Evolutionary conservation across 495 filamentous ascomycete genomes (phyloP).

Genomic region (Podospora pseudoanserina): DNA sequence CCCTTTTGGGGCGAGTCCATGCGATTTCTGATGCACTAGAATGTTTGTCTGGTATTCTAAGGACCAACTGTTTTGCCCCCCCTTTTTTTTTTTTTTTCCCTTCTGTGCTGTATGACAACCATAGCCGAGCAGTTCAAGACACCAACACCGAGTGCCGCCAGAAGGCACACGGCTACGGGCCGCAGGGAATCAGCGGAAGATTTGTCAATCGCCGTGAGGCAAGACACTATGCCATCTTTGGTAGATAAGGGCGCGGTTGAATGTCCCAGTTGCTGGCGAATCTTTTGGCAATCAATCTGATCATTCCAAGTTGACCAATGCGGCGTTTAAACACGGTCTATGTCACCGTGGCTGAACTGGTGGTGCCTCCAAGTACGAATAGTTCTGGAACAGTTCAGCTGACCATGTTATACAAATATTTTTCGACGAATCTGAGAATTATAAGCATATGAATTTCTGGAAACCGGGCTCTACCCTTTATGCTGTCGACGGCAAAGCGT

Average conservation of each 20-base stretch:
- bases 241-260: background rate
- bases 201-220: background rate
- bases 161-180: background rate
- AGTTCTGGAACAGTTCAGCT: background rate
- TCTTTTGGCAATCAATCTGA: background rate
- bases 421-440: background rate
- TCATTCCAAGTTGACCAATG: no score
- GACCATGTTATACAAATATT: background rate
- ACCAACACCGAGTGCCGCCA: background rate
- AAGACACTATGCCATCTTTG: background rate
- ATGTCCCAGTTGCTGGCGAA: background rate
- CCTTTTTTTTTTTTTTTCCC: background rate
- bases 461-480: background rate
- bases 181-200: background rate
- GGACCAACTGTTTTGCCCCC: background rate
- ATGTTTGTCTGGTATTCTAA: background rate
- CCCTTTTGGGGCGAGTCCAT: slow-evolving; percentile 13
- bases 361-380: background rate
- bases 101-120: background rate
- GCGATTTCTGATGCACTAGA: background rate
- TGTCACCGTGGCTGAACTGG: background rate
- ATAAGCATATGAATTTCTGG: background rate
- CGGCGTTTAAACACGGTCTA: no score
- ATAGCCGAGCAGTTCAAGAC: background rate
- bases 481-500: background rate